Base-by-base conservation (phyloP, 805 yeast genomes). In the Wickerhamia fluorescens region DNA sequence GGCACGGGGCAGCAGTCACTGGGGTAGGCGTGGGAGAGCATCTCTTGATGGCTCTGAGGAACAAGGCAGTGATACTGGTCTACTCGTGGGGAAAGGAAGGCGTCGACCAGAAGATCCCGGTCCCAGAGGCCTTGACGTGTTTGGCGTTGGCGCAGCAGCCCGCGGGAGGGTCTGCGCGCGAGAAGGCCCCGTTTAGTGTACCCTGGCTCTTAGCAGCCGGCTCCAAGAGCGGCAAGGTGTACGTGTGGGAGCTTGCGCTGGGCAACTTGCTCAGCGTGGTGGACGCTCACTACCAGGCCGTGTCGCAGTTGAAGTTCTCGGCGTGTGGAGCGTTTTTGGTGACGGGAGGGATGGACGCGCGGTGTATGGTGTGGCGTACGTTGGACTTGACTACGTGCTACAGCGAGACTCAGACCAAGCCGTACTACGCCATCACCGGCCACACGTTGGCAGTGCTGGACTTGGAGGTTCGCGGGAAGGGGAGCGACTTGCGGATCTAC, bases 211-310 rank as follows among this genome's bases (percentile, higher is more conserved):
- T 92, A 15, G 78, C 75, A 5, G 94, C 80, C 24, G 87, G 89
- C 35, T 68, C 92, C 30, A 49, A 62, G 34, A 47, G 78, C n/a
- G 97, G 97, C 8, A 72, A 77, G 40, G 38, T 92, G 10, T 82
- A 82, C 47, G 53, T 88, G 1, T 89, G 97, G 97, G 95, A 86
- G 43, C 48, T 88, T 29, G 53, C 67, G 7, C 79, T 92, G 2
- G 97, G 97, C 0, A 56, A 73, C 14, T 62, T 92, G 26, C 46
- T 88, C 14, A 63, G 72, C 26, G 94, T 75, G 4, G 75, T 74
- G 45, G 88, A 83, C 28, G 78, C 85, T 1, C 97, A 89, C 57
- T 89, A 85, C 52, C 96, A 89, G 55, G 63, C 68, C 5, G 69
- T 86, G 6, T 68, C 78, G 0, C 66, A 64, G 18, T 50, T 89